A percentile compares a stretch with the other conserved stretches of the same genome.
Evolutionary conservation across 176 grass and related monocot species (phyloP).

Genomic region (Calamus simplicifolius): DNA sequence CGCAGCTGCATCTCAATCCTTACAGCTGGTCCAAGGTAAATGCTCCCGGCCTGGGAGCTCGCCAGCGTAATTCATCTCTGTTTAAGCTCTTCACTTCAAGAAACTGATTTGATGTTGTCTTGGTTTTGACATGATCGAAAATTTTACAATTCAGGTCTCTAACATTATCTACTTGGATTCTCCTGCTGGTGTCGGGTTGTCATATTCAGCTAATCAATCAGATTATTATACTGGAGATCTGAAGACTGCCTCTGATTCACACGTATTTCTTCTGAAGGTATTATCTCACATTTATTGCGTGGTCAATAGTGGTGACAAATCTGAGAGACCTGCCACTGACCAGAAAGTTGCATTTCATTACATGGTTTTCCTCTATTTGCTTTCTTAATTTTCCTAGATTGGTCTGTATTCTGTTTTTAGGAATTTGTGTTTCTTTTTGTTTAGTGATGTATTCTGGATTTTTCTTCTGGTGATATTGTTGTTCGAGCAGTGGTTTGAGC

Average conservation of each 20-base stretch:
- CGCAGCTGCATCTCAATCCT: conserved; percentile 80
- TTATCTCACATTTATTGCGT: neutral
- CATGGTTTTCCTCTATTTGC: too few relatives aligned
- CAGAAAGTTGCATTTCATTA: too few relatives aligned
- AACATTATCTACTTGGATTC: conserved; percentile 96
- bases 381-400: too few relatives aligned
- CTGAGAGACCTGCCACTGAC: too few relatives aligned
- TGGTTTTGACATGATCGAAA: neutral
- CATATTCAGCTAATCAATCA: conserved; percentile 53
- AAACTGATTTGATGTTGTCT: conserved; percentile 8
- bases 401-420: too few relatives aligned
- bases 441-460: too few relatives aligned
- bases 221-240: conserved; percentile 79
- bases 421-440: too few relatives aligned
- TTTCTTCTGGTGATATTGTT: neutral
- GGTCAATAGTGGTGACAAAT: too few relatives aligned
- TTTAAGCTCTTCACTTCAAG: neutral
- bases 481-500: conserved; percentile 68
- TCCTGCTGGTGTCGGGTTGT: conserved; percentile 83
- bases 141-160: conserved; percentile 46
- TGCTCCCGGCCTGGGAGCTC: neutral
- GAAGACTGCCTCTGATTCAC: conserved; percentile 85
- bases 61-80: neutral
- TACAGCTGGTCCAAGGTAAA: conserved; percentile 90
- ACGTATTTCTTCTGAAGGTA: conserved; percentile 90